Base-by-base conservation (phyloP, 192 early-diverging fungal species). In the Umbelopsis ramanniana region DNA sequence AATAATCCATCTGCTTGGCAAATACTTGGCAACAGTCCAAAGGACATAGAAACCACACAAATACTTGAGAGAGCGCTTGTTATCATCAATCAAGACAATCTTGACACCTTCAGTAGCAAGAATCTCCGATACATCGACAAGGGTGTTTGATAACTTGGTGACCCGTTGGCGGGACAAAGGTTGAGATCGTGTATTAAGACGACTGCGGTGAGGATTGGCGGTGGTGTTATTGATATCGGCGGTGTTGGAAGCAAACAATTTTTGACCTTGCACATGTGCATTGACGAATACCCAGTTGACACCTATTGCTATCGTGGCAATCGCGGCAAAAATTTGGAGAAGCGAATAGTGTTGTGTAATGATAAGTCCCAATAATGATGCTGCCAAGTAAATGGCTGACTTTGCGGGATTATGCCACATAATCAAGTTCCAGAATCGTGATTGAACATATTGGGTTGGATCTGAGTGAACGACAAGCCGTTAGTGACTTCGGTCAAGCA, bases 271-370 rank as follows among this genome's bases (percentile, higher is more conserved):
- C 3, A 71, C 71, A 26, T 76, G 74, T 21, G 67, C 52, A 12
- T 75, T 80, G 43, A 80, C 78, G 70, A 72, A 80, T 22, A 73
- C 35, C 78, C 74, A 80, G 69, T 80, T 80, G 57, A 72, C 38
- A 72, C 79, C 79, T 38, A 74, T 80, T 35, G 66, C 63, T 24
- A 80, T 15, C 21, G 79, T 80, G 21, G 74, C 74, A 38, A 76
- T 23, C 37, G 54, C 70, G 35, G 74, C 71, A 21, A 74, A 29
- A 21, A 80, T 53, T 24, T 76, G 74, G 22, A 80, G 66, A 21
- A 80, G 37, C n/a, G 79, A 80, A 53, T 73, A 76, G 40, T 76
- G 76, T 68, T 76, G 72, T 9, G 79, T 80, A 26, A 80, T 60
- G 52, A 76, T 67, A 4, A 80, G 40, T 14, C 70, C 57, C 37